Conservation (phyloP, 495 filamentous ascomycete genomes). For the Astrothelium macrocarpum region DNA sequence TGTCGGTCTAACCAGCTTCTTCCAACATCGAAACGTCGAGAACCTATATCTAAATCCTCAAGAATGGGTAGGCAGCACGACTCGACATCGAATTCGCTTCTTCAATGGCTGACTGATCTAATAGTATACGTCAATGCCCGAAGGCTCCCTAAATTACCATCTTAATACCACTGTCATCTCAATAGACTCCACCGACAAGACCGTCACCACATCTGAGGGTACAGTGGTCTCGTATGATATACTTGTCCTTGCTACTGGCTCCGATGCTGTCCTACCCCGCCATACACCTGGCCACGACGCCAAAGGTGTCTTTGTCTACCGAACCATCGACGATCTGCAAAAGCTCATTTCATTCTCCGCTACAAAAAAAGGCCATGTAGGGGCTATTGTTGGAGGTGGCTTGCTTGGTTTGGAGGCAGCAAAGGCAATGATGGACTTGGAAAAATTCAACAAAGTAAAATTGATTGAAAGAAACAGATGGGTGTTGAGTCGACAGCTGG, state of each 20-base stretch:
- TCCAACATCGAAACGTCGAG: slow-evolving; percentile 81
- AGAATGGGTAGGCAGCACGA: slow-evolving; percentile 61
- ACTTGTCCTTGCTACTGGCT: slow-evolving; percentile 85
- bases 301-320: slow-evolving; percentile 87
- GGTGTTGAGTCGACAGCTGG: slow-evolving; percentile 80
- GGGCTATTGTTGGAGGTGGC: slow-evolving; percentile 83
- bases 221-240: slow-evolving; percentile 72
- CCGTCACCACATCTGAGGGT: slow-evolving; percentile 61
- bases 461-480: slow-evolving; percentile 84
- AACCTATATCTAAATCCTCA: slow-evolving; percentile 81
- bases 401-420: slow-evolving; percentile 86
- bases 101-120: neutral
- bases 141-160: slow-evolving; percentile 68
- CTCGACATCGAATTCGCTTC: neutral
- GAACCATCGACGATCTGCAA: slow-evolving; percentile 78
- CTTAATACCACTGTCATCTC: slow-evolving; percentile 70
- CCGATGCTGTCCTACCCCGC: slow-evolving; percentile 73
- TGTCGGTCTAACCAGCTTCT: slow-evolving; percentile 89
- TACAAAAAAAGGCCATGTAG: slow-evolving; percentile 56
- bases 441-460: slow-evolving; percentile 66
- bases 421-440: slow-evolving; percentile 87
- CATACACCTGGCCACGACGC: slow-evolving; percentile 79
- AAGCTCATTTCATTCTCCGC: slow-evolving; percentile 66
- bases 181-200: slow-evolving; percentile 55
- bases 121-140: slow-evolving; percentile 49